These are phyloP conservation scores for Bullera alba DNA, from an alignment of 768 basidiomycete genomes.

Conservation along the genomic window DNA sequence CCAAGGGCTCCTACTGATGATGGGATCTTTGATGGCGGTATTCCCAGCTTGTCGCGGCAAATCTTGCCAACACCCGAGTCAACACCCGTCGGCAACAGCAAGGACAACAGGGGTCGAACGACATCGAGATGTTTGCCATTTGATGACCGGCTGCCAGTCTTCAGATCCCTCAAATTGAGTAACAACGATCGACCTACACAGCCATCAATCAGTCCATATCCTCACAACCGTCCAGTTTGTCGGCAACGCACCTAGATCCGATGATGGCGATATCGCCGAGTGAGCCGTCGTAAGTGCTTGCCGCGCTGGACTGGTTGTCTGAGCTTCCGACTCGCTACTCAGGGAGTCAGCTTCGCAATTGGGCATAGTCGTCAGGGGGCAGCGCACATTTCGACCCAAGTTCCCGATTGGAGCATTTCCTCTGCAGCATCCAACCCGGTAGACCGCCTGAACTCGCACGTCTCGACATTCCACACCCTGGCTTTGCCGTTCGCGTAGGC, in stretches of 20 bases:
- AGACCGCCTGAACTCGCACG: conserved; percentile 76
- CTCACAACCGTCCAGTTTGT: too few relatives aligned
- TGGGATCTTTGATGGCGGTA: conserved; percentile 25
- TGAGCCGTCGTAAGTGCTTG: too few relatives aligned
- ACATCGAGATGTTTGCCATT: conserved; percentile 45
- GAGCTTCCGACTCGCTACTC: too few relatives aligned
- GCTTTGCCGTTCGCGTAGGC: conserved; percentile 69
- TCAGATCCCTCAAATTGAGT: conserved; percentile 11
- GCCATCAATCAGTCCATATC: not conserved
- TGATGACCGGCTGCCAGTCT: conserved; percentile 31
- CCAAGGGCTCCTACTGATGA: not conserved
- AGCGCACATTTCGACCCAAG: conserved; percentile 66
- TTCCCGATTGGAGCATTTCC: conserved; percentile 63
- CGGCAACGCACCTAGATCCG: too few relatives aligned
- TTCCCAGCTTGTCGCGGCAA: conserved; percentile 57
- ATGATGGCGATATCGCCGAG: too few relatives aligned
- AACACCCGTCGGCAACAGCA: conserved; percentile 63
- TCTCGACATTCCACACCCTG: conserved; percentile 78
- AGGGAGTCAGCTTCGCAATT: not conserved
- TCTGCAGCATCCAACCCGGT: conserved; percentile 68
- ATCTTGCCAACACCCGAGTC: conserved; percentile 64
- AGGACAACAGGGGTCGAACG: conserved; percentile 59
- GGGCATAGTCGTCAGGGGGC: not conserved
- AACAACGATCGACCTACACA: not conserved
- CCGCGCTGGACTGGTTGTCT: too few relatives aligned